Evolutionary conservation across 176 grass and related monocot species (phyloP).

Genomic region (Otatea glauca): DNA sequence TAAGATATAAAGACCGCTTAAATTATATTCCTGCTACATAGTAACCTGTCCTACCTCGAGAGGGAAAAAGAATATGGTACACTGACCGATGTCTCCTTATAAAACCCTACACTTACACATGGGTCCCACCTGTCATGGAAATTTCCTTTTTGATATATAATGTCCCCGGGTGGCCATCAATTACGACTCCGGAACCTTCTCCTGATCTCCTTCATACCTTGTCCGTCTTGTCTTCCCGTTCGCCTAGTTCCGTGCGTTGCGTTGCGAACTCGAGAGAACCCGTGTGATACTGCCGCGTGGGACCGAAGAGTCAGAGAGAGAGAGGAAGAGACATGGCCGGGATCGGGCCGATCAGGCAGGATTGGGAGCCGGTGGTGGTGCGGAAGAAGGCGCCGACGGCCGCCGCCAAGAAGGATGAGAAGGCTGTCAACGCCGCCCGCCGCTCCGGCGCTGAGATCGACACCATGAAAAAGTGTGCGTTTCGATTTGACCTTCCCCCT

Average conservation of each 20-base stretch:
- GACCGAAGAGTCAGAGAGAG: neutral
- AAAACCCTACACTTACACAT: neutral
- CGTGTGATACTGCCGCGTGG: neutral
- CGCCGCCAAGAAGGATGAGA: constrained; percentile 84
- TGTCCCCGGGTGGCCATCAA: neutral
- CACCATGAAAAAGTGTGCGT: constrained; percentile 70
- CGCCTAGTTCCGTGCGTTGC: neutral
- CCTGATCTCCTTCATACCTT: neutral
- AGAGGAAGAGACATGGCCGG: constrained; percentile 55
- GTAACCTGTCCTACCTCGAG: too few species aligned
- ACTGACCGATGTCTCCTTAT: neutral
- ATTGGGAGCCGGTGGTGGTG: constrained; percentile 84
- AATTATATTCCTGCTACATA: too few species aligned
- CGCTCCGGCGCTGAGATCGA: constrained; percentile 81
- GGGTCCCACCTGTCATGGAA: neutral
- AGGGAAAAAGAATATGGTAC: neutral
- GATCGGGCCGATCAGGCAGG: constrained; percentile 72
- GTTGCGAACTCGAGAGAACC: neutral
- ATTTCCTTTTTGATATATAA: neutral
- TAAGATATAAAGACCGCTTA: too few species aligned
- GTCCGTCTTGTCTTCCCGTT: neutral
- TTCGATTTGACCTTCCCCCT: neutral
- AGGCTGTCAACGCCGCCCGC: constrained; percentile 81
- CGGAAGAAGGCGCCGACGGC: constrained; percentile 74
- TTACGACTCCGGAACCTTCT: constrained; percentile 45